Evolutionary conservation across 2,329 filamentous ascomycete genomes (phyloP), one percentile per base, ranked within the genome.

Genomic region (Xylaria sp.): DNA sequence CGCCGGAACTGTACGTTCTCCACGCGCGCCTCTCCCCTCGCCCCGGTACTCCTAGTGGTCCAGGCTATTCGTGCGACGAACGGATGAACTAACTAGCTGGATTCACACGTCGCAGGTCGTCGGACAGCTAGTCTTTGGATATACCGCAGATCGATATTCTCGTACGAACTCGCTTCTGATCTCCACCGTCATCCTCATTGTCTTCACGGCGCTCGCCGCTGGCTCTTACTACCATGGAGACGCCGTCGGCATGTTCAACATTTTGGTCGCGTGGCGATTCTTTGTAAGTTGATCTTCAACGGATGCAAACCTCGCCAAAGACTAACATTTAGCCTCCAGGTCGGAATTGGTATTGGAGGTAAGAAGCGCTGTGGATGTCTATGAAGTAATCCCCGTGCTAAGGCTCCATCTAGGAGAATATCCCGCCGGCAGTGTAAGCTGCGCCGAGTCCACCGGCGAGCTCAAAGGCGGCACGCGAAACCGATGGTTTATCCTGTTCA

Each of bases 401-500:
- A 74, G 51, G 6, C 6, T 28, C 23, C 8, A 12, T 70, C 41
- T 59, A 83, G 83, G 91, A 65, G 92, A 95, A 80, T 94, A 94
- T 75, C 92, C 92, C 0, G 92, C 92, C 51, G 94, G 94, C 3
- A 93, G 89, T 68, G 94, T 98, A 0, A 92, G 91, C 1, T 92
- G 90, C 63, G 93, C 94, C 2, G 94, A 98, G 81, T 91, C 91
- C 4, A 94, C 91, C 0, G 92, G 93, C 25, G 93, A 97, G 78
- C 84, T 98, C 68, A 93, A 94, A 79, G 80, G 82, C 18, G 94
- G 94, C 12, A 91, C 91, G 18, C 86, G 94, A n/a, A 95, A 98
- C 78, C 86, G 92, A 48, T 97, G 94, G 93, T 98, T 94, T 78
- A 93, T 95, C 75, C 85, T 97, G 72, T 97, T 96, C 80, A 97